A percentile compares a stretch with the other conserved stretches of the same genome.
phyloP scores from a whole-genome alignment of 148 eudicot species.

The Persicaria maculosa region DNA sequence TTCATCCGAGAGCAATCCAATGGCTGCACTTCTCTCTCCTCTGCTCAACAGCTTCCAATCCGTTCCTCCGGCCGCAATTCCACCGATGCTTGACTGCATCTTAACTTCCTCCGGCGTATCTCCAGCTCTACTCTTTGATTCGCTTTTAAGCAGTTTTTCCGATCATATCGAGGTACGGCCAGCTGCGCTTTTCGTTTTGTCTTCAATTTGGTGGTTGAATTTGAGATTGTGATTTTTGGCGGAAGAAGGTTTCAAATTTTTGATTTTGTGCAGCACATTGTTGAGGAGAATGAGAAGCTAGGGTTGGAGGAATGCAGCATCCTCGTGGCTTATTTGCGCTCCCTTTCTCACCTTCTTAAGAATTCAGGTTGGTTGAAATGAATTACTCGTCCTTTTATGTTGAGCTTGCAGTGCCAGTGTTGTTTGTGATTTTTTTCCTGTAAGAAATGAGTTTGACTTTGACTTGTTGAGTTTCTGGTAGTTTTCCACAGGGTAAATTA shows the following conservation, averaged over 20 bases:
- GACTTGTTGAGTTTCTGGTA: too few species aligned
- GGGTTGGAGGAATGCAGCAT: constrained; percentile 32
- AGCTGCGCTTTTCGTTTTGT: neutral
- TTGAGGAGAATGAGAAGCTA: constrained; percentile 29
- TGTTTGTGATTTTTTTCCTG: too few species aligned
- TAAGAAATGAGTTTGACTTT: too few species aligned
- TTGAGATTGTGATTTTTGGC: neutral
- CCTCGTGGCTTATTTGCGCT: constrained; percentile 45
- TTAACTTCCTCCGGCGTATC: constrained; percentile 45
- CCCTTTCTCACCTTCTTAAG: constrained; percentile 66
- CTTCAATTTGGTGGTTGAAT: neutral
- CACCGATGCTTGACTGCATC: constrained; percentile 80
- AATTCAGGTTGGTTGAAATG: constrained; percentile 42
- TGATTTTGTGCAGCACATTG: constrained; percentile 20
- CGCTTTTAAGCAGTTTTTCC: constrained; percentile 43
- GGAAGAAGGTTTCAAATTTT: neutral
- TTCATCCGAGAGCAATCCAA: constrained; percentile 6
- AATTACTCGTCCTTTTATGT: neutral
- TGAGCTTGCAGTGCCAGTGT: neutral
- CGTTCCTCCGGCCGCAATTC: constrained; percentile 72
- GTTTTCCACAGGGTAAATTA: too few species aligned
- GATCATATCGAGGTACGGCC: constrained; percentile 36
- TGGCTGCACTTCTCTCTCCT: constrained; percentile 17
- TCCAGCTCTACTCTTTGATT: constrained; percentile 49
- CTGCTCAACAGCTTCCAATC: constrained; percentile 53